Evolutionary conservation across 441 rosid species (phyloP).

Genomic region (Mallotus japonicus): DNA sequence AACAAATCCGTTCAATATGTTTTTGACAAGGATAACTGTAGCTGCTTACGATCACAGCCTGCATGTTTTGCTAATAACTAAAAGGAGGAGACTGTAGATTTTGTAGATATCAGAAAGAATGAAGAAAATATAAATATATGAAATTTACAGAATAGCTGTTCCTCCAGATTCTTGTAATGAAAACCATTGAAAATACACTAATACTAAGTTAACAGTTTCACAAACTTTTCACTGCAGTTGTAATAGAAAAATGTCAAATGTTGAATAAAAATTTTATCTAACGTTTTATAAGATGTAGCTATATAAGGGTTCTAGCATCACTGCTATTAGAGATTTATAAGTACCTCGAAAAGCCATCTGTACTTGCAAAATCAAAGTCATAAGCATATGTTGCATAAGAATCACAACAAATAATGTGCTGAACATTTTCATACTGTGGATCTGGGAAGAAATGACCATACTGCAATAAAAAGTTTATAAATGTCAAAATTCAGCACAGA

Average conservation of each 20-base stretch:
- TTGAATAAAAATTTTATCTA: background rate
- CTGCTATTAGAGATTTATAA: background rate
- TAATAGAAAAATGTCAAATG: background rate
- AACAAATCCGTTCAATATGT: background rate
- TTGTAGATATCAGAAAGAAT: background rate
- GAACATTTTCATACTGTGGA: constrained; percentile 97
- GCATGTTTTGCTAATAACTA: background rate
- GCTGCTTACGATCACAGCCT: background rate
- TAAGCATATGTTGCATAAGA: constrained; percentile 94
- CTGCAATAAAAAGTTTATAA: constrained; percentile 46
- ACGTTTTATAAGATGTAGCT: background rate
- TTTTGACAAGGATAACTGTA: background rate
- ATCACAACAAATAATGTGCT: constrained; percentile 96
- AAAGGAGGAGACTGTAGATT: background rate
- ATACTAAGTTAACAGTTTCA: background rate
- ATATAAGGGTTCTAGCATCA: constrained; percentile 7
- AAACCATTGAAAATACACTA: background rate
- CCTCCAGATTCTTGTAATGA: constrained; percentile 1
- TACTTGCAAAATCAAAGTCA: constrained; percentile 84
- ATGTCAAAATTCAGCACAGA: constrained; percentile 4
- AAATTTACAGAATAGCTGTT: background rate
- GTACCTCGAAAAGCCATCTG: constrained; percentile 85
- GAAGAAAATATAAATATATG: background rate
- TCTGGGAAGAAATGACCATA: constrained; percentile 98
- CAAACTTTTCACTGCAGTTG: background rate